These are phyloP conservation scores for Agaricus bisporus DNA, from an alignment of 768 basidiomycete genomes.

Conservation along the genomic window DNA sequence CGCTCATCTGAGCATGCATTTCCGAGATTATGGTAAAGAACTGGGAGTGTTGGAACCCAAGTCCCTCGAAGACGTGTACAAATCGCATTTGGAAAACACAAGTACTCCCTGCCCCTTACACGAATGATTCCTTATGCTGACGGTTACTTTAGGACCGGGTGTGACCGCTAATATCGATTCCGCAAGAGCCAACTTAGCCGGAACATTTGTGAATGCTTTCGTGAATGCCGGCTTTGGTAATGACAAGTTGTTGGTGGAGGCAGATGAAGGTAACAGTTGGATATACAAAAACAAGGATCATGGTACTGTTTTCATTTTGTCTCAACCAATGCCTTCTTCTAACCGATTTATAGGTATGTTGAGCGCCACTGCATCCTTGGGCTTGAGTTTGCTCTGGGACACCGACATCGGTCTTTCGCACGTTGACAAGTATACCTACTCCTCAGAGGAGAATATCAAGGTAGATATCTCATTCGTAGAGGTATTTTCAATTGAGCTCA, in stretches of 20 bases:
- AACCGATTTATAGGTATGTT: constrained; percentile 66
- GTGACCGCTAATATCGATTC: constrained; percentile 82
- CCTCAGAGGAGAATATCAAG: constrained; percentile 94
- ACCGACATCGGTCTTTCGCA: constrained; percentile 90
- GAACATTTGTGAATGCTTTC: constrained; percentile 97
- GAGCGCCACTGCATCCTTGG: constrained; percentile 92
- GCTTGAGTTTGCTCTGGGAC: constrained; percentile 92
- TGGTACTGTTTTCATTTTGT: constrained; percentile 38
- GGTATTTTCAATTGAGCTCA: background rate
- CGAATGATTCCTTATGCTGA: background rate
- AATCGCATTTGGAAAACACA: constrained; percentile 89
- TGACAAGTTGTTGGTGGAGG: constrained; percentile 96
- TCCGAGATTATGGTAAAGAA: constrained; percentile 91
- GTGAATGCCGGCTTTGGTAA: constrained; percentile 99
- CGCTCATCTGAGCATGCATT: constrained; percentile 73
- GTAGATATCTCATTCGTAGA: constrained; percentile 21
- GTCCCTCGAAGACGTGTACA: constrained; percentile 95
- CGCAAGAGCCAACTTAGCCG: constrained; percentile 89
- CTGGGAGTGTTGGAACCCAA: constrained; percentile 86
- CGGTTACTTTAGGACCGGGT: constrained; percentile 43
- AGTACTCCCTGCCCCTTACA: constrained; percentile 34
- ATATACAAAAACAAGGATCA: constrained; percentile 99
- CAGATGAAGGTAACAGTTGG: constrained; percentile 95
- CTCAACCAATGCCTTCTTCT: background rate
- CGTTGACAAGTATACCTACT: constrained; percentile 97